Evolutionary conservation across 148 eudicot genomes (phyloP).

Genomic region (Chenopodium berlandieri): DNA sequence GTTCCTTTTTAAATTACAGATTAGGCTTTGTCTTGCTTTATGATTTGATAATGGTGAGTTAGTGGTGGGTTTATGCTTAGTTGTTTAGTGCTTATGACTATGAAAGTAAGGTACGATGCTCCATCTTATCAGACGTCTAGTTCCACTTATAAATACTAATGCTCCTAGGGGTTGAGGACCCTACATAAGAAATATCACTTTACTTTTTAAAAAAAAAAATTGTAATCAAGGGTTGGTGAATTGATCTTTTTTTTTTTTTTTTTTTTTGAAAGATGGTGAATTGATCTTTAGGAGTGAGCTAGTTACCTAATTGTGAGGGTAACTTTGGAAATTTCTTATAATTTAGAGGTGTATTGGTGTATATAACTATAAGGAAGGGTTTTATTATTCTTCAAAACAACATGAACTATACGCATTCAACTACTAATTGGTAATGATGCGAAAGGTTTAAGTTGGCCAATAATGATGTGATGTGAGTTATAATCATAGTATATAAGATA

Average conservation of each 20-base stretch:
- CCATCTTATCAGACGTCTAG: constrained; percentile 15
- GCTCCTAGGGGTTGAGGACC: constrained; percentile 21
- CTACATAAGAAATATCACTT: not conserved
- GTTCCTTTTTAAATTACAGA: constrained; percentile 3
- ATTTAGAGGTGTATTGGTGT: not conserved
- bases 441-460: not conserved
- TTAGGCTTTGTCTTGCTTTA: constrained; percentile 4
- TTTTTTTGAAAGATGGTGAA: not conserved
- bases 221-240: not conserved
- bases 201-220: too few species aligned
- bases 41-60: constrained; percentile 9
- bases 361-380: not conserved
- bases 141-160: constrained; percentile 24
- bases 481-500: too few species aligned
- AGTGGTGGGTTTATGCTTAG: constrained; percentile 22
- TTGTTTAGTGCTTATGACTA: constrained; percentile 24
- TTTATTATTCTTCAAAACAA: too few species aligned
- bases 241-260: too few species aligned
- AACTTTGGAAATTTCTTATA: not conserved
- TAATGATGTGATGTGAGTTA: not conserved
- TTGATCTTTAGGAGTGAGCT: not conserved
- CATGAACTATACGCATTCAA: not conserved
- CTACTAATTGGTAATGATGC: too few species aligned
- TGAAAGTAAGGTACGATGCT: constrained; percentile 24
- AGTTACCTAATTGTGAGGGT: not conserved